Evolutionary conservation across 2,329 filamentous ascomycete species (phyloP).

Genomic region (Neoscytalidium dimidiatum): DNA sequence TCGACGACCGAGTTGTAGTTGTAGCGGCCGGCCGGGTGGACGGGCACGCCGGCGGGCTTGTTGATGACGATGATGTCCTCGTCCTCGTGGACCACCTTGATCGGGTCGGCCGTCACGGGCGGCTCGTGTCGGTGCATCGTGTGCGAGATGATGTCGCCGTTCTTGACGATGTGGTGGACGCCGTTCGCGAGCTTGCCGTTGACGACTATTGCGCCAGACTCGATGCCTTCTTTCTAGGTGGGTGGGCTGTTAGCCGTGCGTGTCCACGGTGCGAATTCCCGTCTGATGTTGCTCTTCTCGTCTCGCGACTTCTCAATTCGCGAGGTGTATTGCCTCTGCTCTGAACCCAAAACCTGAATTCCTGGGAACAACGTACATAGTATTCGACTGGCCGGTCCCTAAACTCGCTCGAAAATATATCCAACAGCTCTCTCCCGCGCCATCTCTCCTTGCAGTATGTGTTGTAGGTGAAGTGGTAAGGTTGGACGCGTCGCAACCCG

Average conservation of each 20-base stretch:
- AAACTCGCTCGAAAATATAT: slow-evolving; percentile 91
- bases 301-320: neutral
- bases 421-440: slow-evolving; percentile 77
- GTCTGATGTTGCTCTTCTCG: neutral
- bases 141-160: slow-evolving; percentile 90
- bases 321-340: neutral
- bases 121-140: slow-evolving; percentile 95
- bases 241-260: neutral
- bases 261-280: neutral
- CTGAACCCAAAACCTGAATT: neutral
- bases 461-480: slow-evolving; percentile 94
- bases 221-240: slow-evolving; percentile 65
- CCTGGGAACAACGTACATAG: slow-evolving; percentile 62
- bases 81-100: slow-evolving; percentile 86
- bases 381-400: slow-evolving; percentile 84
- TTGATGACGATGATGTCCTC: slow-evolving; percentile 94
- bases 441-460: slow-evolving; percentile 93
- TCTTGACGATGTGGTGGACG: slow-evolving; percentile 69
- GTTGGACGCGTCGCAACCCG: slow-evolving; percentile 77
- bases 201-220: slow-evolving; percentile 74
- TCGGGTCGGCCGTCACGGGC: slow-evolving; percentile 78
- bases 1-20: slow-evolving; percentile 94
- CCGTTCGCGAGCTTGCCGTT: slow-evolving; percentile 69
- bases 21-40: slow-evolving; percentile 93
- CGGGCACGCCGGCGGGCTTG: slow-evolving; percentile 92